Evolutionary conservation across 1,139 yeast genomes (phyloP).

Genomic region (Casaregolazyma lundiana): DNA sequence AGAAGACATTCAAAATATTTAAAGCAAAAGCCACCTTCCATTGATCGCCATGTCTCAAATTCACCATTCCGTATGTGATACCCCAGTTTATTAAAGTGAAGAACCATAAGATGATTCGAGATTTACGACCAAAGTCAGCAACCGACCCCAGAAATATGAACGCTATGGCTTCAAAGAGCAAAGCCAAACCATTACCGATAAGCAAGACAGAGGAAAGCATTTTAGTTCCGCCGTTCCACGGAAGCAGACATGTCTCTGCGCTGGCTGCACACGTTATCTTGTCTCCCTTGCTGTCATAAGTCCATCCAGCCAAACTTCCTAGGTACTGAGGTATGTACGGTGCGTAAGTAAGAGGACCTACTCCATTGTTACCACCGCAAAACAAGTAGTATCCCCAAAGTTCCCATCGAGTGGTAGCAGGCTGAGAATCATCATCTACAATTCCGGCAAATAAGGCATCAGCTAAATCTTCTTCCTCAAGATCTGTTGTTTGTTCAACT

Average conservation of each 20-base stretch:
- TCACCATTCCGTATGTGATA: constrained; percentile 18
- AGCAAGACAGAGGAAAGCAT: constrained; percentile 13
- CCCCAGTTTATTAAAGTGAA: constrained; percentile 19
- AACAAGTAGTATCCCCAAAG: constrained; percentile 18
- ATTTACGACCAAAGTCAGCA: constrained; percentile 18
- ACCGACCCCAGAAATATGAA: constrained; percentile 19
- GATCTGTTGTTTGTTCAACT: constrained; percentile 9
- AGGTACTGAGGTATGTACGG: constrained; percentile 17
- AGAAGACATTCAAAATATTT: constrained; percentile 15
- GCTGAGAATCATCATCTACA: constrained; percentile 12
- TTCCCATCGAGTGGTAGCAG: constrained; percentile 17
- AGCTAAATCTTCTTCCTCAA: constrained; percentile 6
- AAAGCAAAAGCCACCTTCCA: constrained; percentile 17
- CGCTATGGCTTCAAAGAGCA: constrained; percentile 17
- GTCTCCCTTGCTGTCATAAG: constrained; percentile 13
- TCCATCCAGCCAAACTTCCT: constrained; percentile 14
- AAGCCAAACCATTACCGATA: constrained; percentile 16
- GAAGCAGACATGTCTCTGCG: constrained; percentile 13
- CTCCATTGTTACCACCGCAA: constrained; percentile 20
- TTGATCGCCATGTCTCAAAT: constrained; percentile 13
- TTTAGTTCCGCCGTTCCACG: constrained; percentile 15
- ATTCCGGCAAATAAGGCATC: constrained; percentile 12
- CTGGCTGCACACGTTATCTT: constrained; percentile 10
- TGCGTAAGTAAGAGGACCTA: constrained; percentile 17
- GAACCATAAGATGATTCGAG: constrained; percentile 15